Evolutionary conservation across 1,139 yeast species (phyloP).

Genomic region (Petasospora rhodanensis): DNA sequence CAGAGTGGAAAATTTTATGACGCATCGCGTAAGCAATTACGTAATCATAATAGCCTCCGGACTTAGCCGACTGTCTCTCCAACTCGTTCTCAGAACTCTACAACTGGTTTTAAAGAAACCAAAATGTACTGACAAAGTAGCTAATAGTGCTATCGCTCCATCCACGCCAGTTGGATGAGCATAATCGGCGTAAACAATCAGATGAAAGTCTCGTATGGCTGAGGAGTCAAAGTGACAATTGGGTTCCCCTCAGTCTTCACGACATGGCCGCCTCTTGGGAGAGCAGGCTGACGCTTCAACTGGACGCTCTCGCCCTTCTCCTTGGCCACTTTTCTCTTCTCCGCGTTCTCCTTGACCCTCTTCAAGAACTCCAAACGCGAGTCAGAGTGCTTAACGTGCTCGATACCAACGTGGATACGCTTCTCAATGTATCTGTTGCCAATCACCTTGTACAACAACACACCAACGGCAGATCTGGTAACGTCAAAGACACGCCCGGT

Average conservation of each 20-base stretch:
- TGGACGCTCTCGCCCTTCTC: slow-evolving; percentile 82
- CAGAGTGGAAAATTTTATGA: too few relatives aligned
- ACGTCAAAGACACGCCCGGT: slow-evolving; percentile 98
- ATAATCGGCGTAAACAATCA: too few relatives aligned
- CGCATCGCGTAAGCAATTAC: too few relatives aligned
- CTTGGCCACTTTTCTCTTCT: slow-evolving; percentile 87
- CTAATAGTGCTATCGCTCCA: too few relatives aligned
- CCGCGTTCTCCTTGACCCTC: slow-evolving; percentile 95
- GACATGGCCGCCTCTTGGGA: slow-evolving; percentile 87
- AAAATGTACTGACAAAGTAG: too few relatives aligned
- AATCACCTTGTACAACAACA: slow-evolving; percentile 91
- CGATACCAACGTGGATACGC: slow-evolving; percentile 96
- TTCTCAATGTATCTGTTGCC: slow-evolving; percentile 98
- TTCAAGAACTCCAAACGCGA: slow-evolving; percentile 97
- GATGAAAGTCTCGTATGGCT: slow-evolving; percentile 97
- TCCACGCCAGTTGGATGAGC: too few relatives aligned
- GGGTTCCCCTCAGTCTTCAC: slow-evolving; percentile 69
- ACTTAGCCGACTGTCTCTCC: too few relatives aligned
- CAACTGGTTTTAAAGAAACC: too few relatives aligned
- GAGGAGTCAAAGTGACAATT: slow-evolving; percentile 96
- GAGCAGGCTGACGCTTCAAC: slow-evolving; percentile 96
- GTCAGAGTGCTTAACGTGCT: slow-evolving; percentile 98
- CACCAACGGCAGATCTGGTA: slow-evolving; percentile 97
- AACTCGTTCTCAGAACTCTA: too few relatives aligned
- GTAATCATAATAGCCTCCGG: too few relatives aligned